Conservation (phyloP, 371 early-diverging fungal genomes). For the Globomyces sp. region DNA sequence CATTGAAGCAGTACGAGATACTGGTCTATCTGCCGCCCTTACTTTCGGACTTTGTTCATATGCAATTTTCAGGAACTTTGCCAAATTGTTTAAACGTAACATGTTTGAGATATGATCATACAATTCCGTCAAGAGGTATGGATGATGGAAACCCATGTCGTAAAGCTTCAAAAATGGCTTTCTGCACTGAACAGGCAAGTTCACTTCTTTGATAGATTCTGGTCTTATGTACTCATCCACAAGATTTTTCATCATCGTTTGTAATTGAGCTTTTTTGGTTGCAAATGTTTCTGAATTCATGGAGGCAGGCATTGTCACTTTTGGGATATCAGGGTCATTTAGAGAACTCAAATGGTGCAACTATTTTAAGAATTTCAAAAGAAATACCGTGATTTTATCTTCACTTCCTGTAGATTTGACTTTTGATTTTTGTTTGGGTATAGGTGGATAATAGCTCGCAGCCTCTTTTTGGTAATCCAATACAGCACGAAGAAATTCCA, state of each 20-base stretch:
- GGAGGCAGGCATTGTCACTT: not conserved
- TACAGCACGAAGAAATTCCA: constrained; percentile 7
- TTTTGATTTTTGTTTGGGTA: not conserved
- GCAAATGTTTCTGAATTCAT: not conserved
- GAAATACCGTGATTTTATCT: too few relatives aligned
- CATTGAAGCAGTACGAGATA: not conserved
- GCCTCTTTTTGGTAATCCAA: constrained; percentile 4
- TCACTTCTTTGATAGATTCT: constrained; percentile 8
- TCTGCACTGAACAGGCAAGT: constrained; percentile 5
- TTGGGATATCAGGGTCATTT: not conserved
- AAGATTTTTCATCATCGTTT: not conserved
- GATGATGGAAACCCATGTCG: constrained; percentile 9
- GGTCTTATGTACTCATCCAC: constrained; percentile 4
- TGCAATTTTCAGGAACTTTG: constrained; percentile 5
- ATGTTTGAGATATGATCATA: constrained; percentile 5
- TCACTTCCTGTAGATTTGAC: not conserved
- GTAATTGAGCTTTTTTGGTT: not conserved
- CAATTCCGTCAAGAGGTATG: not conserved
- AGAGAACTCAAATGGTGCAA: too few relatives aligned
- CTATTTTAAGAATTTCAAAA: too few relatives aligned
- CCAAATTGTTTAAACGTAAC: constrained; percentile 9
- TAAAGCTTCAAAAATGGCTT: constrained; percentile 12
- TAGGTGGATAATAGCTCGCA: not conserved
- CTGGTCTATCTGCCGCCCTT: not conserved
- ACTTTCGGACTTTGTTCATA: constrained; percentile 2